Base-by-base conservation (phyloP, 768 basidiomycete species). In the Plicaturopsis crispa region DNA sequence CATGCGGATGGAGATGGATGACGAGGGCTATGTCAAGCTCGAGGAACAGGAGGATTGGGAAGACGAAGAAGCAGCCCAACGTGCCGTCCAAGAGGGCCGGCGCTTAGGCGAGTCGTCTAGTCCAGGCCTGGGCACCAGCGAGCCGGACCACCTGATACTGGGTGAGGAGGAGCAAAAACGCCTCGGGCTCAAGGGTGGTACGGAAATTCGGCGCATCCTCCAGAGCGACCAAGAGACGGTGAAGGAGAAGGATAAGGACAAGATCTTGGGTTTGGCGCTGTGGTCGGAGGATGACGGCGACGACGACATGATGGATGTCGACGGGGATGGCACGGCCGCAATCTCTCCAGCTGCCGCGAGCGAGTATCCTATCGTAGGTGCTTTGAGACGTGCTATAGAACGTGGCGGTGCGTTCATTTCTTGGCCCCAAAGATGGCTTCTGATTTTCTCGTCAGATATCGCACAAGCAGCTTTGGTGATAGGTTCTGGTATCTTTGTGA, bases 401-500 rank as follows among this genome's bases (percentile, higher is more conserved):
- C n/a, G n/a, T n/a, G n/a, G n/a, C n/a, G n/a, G n/a, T n/a, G n/a
- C n/a, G n/a, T n/a, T n/a, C n/a, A n/a, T n/a, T n/a, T n/a, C n/a
- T n/a, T n/a, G n/a, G n/a, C n/a, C n/a, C n/a, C n/a, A n/a, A n/a
- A n/a, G n/a, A n/a, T n/a, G n/a, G n/a, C n/a, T n/a, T n/a, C n/a
- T n/a, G n/a, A n/a, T n/a, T n/a, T n/a, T n/a, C n/a, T n/a, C n/a
- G n/a, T n/a, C n/a, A n/a, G n/a, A n/a, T n/a, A n/a, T n/a, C n/a
- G n/a, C n/a, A n/a, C n/a, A n/a, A n/a, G n/a, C n/a, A n/a, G n/a
- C n/a, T n/a, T n/a, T n/a, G n/a, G n/a, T n/a, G n/a, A n/a, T 82
- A 4, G 56, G 61, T 24, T 58, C 60, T 24, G 66, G 71, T n/a
- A 44, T 63, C 19, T 51, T 80, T 33, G 47, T 48, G 17, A 54